Conservation (phyloP, 768 basidiomycete genomes). For the Boletus vinaceobasis region DNA sequence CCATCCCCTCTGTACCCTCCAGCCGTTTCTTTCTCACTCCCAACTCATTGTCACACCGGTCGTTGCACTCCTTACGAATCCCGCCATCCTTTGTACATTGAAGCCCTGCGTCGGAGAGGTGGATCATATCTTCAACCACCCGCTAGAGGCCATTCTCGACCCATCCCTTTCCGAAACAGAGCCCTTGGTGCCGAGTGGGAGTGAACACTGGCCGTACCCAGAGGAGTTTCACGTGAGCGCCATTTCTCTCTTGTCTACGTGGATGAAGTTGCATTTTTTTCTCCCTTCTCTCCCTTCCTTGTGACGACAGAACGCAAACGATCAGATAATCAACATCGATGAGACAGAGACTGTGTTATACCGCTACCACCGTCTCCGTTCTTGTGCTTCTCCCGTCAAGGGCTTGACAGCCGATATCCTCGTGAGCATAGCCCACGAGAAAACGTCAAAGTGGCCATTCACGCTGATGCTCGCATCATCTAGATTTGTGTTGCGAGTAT, state of each 20-base stretch:
- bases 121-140: conserved; percentile 75
- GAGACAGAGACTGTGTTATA: conserved; percentile 55
- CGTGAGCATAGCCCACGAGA: conserved; percentile 38
- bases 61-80: conserved; percentile 62
- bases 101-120: conserved; percentile 66
- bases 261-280: not conserved
- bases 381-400: conserved; percentile 74
- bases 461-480: not conserved
- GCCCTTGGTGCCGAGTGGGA: conserved; percentile 51
- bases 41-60: conserved; percentile 76
- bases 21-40: conserved; percentile 66
- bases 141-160: conserved; percentile 68
- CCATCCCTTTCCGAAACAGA: conserved; percentile 44
- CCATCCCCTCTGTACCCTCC: conserved; percentile 56
- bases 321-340: conserved; percentile 37
- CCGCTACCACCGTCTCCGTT: conserved; percentile 82
- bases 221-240: conserved; percentile 63
- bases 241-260: not conserved
- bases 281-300: too few species aligned
- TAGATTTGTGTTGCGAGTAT: conserved; percentile 54
- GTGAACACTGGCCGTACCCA: conserved; percentile 80
- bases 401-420: conserved; percentile 83
- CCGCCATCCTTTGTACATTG: conserved; percentile 46
- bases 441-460: not conserved
- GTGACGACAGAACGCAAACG: conserved; percentile 51